A percentile compares a stretch with the other conserved stretches of the same genome.
Evolutionary conservation across 257 asterid genomes (phyloP).

Genomic region (Osmanthus fragrans): DNA sequence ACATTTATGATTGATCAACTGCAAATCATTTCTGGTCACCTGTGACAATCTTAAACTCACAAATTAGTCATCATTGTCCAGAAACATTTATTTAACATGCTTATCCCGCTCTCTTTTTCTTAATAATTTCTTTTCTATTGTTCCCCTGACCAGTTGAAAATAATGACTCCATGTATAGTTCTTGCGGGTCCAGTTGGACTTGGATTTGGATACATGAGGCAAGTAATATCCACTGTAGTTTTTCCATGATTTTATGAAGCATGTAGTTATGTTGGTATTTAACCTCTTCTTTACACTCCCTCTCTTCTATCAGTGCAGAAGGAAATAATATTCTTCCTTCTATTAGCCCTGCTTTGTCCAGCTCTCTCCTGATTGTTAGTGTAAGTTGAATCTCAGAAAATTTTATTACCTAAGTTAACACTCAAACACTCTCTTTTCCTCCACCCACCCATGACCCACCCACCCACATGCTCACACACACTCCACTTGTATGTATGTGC

Average conservation of each 20-base stretch:
- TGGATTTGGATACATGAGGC: constrained; percentile 54
- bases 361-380: constrained; percentile 41
- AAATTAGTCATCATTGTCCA: neutral
- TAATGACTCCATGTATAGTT: constrained; percentile 46
- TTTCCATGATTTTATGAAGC: neutral
- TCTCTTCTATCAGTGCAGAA: constrained; percentile 33
- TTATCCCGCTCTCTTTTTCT: neutral
- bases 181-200: constrained; percentile 55
- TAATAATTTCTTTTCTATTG: neutral
- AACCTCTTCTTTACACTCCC: constrained; percentile 3
- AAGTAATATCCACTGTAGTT: constrained; percentile 16
- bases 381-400: constrained; percentile 29
- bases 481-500: neutral
- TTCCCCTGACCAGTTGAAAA: constrained; percentile 36
- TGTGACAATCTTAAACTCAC: too few relatives aligned
- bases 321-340: constrained; percentile 46
- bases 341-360: constrained; percentile 43
- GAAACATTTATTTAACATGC: constrained; percentile 1
- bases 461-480: neutral
- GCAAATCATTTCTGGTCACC: too few relatives aligned
- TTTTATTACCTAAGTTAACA: neutral
- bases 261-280: neutral
- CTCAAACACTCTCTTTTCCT: constrained; percentile 11
- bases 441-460: neutral
- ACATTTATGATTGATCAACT: too few relatives aligned